Evolutionary conservation across 176 grass and related monocot species (phyloP), one percentile per base, ranked within the genome.

Genomic region (Musa itinerans): DNA sequence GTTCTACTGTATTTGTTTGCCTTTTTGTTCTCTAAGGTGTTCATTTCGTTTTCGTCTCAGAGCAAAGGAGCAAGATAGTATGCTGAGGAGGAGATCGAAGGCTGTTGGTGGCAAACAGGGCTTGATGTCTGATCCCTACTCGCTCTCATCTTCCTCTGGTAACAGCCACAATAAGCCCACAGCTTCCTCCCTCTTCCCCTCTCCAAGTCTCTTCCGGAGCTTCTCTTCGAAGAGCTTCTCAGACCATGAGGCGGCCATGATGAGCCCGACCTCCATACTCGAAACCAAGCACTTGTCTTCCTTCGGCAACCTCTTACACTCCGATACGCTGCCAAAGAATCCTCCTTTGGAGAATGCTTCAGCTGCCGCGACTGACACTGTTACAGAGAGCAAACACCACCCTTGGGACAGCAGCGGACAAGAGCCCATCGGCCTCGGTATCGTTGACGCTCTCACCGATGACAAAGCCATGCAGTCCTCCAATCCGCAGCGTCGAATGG

Each of bases 21-120:
- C 23, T 5, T 76, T 15, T 17, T 25, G 16, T 23, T 23, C 2
- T 64, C 10, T 76, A 23, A 22, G 22, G 14, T 14, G 16, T 7
- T 63, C 11, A 6, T 43, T 19, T 34, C 9, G 2, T 61, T 76
- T 14, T 49, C 15, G 14, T 34, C 15, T 15, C 43, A 52, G 21
- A 48, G 0, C 10, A 17, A 76, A 52, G 48, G 6, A 53, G 50
- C 43, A 9, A 75, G 22, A 59, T 52, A 26, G 24, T 62, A 80
- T 80, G 78, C 17, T 72, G 54, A 72, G 54, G 68, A 80, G 63
- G 78, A 80, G 69, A 63, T 73, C 68, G 9, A 80, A 55, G 49
- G 67, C 54, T 73, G 69, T 72, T 51, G 69, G 34, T 11, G 53
- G 68, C 55, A 80, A 80, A 53, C 78, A 34, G 50, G 53, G 78